Base-by-base conservation (phyloP, 371 early-diverging fungal species). In the Rhizopus delemar region DNA sequence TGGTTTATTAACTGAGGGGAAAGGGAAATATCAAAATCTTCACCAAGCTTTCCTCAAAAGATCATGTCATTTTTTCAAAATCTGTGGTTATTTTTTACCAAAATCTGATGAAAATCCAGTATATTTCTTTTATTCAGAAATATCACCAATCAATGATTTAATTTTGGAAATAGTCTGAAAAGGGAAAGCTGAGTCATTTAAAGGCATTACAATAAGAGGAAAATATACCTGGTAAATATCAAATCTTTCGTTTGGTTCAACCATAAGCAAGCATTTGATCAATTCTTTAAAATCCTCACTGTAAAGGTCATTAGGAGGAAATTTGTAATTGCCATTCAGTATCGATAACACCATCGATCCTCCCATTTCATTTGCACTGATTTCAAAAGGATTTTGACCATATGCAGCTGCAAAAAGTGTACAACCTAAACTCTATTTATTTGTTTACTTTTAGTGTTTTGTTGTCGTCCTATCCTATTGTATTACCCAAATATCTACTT, bases 401-500 rank as follows among this genome's bases (percentile, higher is more conserved):
- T 83, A 89, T 0, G 90, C 88, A 59, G 89, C 81, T 0, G 89
- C 88, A 57, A 86, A 91, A 32, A 89, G 57, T 12, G 85, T 77
- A 68, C 90, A 89, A 6, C 91, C 91, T 12, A 91, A 70, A 56
- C 73, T 73, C 70, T 70, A 45, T 29, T 36, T n/a, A n/a, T 5
- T 3, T 29, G 49, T 41, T 6, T 22, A 13, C 13, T 15, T 43
- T 6, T 36, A 8, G 6, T 11, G 11, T 36, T 43, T 43, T 43
- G 1, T 43, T 43, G 11, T 43, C 1, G 43, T 15, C 15, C 43
- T 38, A 5, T n/a, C 3, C 9, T 39, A 12, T 41, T 43, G 43
- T 36, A 13, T 49, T 31, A 87, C 83, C 91, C 91, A 91, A 33
- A 91, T 81, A 63, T 91, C 91, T n/a, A 88, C 86, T 52, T 86